Conservation (phyloP, 1,284 basidiomycete species). For the Ustilago shanxiensis region DNA sequence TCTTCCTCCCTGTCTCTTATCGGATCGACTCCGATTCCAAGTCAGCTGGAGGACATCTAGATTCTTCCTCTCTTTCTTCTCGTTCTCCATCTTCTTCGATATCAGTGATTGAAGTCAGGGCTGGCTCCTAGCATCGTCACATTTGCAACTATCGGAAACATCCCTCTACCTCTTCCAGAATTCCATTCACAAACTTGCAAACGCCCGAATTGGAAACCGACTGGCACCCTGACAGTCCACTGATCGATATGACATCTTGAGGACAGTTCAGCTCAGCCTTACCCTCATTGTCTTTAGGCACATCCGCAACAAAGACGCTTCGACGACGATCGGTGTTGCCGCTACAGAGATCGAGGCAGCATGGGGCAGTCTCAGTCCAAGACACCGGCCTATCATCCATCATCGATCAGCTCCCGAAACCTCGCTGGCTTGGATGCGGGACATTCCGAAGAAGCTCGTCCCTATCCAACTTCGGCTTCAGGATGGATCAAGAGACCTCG, state of each 20-base stretch:
- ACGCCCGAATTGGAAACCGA: background rate
- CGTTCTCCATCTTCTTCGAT: background rate
- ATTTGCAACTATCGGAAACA: background rate
- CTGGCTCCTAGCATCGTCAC: background rate
- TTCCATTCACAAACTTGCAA: background rate
- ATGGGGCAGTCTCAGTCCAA: conserved; percentile 41
- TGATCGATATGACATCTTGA: background rate
- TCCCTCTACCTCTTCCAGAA: background rate
- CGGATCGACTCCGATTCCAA: background rate
- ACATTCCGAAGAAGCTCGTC: background rate
- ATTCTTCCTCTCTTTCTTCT: background rate
- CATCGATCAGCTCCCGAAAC: conserved; percentile 9
- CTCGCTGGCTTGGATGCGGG: background rate
- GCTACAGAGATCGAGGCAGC: background rate
- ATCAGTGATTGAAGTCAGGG: background rate
- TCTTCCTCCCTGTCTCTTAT: background rate
- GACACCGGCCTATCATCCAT: conserved; percentile 5
- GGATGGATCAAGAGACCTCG: conserved; percentile 27
- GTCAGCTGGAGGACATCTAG: background rate
- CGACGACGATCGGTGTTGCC: background rate
- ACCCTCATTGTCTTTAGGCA: background rate
- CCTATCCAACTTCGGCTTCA: conserved; percentile 20
- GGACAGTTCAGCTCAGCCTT: background rate
- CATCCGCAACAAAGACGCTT: background rate
- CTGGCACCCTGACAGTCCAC: background rate